These are phyloP conservation scores for Zymoseptoria passerinii DNA, from an alignment of 2,329 filamentous ascomycete species.

Conservation along the genomic window DNA sequence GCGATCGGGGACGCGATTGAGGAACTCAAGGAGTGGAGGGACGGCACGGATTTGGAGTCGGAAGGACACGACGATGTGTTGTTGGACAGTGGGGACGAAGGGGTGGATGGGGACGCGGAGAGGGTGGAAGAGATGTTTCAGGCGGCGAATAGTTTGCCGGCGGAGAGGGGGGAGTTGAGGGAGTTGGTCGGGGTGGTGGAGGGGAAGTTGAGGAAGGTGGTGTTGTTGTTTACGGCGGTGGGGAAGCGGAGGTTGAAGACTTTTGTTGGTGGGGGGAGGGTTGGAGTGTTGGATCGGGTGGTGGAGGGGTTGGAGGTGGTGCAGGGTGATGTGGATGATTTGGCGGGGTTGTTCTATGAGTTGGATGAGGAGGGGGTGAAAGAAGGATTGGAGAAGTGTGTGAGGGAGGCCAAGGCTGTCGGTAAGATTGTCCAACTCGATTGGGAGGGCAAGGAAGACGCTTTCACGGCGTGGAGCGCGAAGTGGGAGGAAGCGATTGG, in stretches of 20 bases:
- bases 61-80: constrained; percentile 30
- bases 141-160: constrained; percentile 52
- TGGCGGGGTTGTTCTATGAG: constrained; percentile 66
- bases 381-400: constrained; percentile 50
- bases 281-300: constrained; percentile 44
- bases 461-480: constrained; percentile 68
- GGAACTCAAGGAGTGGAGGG: constrained; percentile 80
- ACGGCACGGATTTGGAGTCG: constrained; percentile 47
- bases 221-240: constrained; percentile 60
- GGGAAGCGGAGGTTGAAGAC: constrained; percentile 59
- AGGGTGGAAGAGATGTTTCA: constrained; percentile 62
- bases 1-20: constrained; percentile 73
- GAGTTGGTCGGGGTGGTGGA: constrained; percentile 57
- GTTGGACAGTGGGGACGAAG: constrained; percentile 32
- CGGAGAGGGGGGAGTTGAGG: constrained; percentile 57
- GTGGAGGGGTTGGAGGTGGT: constrained; percentile 50
- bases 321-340: constrained; percentile 60
- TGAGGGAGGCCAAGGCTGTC: constrained; percentile 50
- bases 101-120: constrained; percentile 35
- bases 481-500: constrained; percentile 40
- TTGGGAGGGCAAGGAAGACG: constrained; percentile 62
- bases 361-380: constrained; percentile 54
- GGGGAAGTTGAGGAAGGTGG: constrained; percentile 58
- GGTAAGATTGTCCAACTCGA: constrained; percentile 48
- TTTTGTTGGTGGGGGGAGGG: constrained; percentile 11